Percentiles rank a stretch among this genome's conserved stretches.
Conservation (phyloP, 805 yeast genomes). For the Dipodascus geniculatus region DNA sequence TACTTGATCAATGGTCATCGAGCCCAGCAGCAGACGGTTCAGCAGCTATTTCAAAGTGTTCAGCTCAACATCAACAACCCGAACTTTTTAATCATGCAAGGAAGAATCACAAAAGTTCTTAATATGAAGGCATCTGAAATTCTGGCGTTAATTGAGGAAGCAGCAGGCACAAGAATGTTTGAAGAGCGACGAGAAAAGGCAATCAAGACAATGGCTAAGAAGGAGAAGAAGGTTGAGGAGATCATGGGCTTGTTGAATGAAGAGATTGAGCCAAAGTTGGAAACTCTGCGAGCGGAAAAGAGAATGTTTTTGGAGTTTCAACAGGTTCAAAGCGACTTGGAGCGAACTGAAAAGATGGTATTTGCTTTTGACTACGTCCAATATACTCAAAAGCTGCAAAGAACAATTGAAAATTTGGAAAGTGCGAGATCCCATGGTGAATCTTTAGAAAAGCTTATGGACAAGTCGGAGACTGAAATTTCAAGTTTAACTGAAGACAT, state of each 20-base stretch:
- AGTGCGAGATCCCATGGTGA: slow-evolving; percentile 13
- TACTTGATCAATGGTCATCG: slow-evolving; percentile 91
- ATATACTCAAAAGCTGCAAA: slow-evolving; percentile 30
- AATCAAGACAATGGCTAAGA: slow-evolving; percentile 80
- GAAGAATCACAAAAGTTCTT: slow-evolving; percentile 91
- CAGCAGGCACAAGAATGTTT: slow-evolving; percentile 94
- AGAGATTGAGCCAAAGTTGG: slow-evolving; percentile 89
- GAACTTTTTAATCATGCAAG: slow-evolving; percentile 96
- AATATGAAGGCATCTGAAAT: slow-evolving; percentile 94
- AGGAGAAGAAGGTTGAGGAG: slow-evolving; percentile 73
- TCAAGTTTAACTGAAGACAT: slow-evolving; percentile 49
- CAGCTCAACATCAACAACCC: slow-evolving; percentile 96
- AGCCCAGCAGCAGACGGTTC: slow-evolving; percentile 88
- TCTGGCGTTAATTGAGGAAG: slow-evolving; percentile 86
- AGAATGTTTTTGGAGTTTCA: slow-evolving; percentile 77
- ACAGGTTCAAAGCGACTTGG: slow-evolving; percentile 69
- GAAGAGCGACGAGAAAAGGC: slow-evolving; percentile 91
- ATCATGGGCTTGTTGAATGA: slow-evolving; percentile 62
- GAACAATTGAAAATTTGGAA: slow-evolving; percentile 25
- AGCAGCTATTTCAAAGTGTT: slow-evolving; percentile 84
- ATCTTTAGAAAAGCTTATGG: slow-evolving; percentile 33
- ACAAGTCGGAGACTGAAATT: slow-evolving; percentile 43
- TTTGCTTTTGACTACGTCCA: slow-evolving; percentile 63
- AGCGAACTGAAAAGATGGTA: slow-evolving; percentile 58
- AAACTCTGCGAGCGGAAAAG: slow-evolving; percentile 69